Evolutionary conservation across 768 basidiomycete species (phyloP).

Genomic region (Trametes coccinea): DNA sequence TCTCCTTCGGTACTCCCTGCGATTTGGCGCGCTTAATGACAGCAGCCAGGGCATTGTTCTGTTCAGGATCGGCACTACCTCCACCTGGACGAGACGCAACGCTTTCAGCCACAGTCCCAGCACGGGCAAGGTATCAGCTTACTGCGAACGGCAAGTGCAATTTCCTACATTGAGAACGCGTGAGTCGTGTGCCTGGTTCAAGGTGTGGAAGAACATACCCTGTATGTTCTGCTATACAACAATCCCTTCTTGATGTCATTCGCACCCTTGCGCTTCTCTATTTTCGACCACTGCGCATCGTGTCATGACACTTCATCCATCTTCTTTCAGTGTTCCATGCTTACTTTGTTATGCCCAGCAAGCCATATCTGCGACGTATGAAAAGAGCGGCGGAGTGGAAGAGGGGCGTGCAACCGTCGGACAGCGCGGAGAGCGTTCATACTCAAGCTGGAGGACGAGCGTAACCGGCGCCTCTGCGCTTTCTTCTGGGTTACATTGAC

Average conservation of each 20-base stretch:
- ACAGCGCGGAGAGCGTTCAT: slow-evolving; percentile 10
- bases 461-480: not conserved
- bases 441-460: not conserved
- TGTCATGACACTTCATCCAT: not conserved
- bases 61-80: slow-evolving; percentile 53
- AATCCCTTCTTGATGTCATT: slow-evolving; percentile 61
- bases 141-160: slow-evolving; percentile 62
- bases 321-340: not conserved
- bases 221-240: slow-evolving; percentile 54
- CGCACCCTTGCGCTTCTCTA: slow-evolving; percentile 68
- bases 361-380: slow-evolving; percentile 28
- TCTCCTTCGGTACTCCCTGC: slow-evolving; percentile 65
- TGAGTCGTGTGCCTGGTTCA: slow-evolving; percentile 7
- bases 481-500: too few relatives aligned
- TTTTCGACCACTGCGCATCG: slow-evolving; percentile 66
- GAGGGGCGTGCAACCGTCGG: slow-evolving; percentile 1
- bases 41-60: slow-evolving; percentile 53
- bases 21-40: slow-evolving; percentile 58
- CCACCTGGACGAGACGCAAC: slow-evolving; percentile 43
- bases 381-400: slow-evolving; percentile 27
- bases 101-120: not conserved
- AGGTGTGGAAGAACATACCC: slow-evolving; percentile 41
- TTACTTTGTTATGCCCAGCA: slow-evolving; percentile 46
- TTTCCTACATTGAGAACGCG: slow-evolving; percentile 47
- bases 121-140: slow-evolving; percentile 20